Conservation (phyloP, 1,139 yeast species). For the Blastobotrys illinoisensis region DNA sequence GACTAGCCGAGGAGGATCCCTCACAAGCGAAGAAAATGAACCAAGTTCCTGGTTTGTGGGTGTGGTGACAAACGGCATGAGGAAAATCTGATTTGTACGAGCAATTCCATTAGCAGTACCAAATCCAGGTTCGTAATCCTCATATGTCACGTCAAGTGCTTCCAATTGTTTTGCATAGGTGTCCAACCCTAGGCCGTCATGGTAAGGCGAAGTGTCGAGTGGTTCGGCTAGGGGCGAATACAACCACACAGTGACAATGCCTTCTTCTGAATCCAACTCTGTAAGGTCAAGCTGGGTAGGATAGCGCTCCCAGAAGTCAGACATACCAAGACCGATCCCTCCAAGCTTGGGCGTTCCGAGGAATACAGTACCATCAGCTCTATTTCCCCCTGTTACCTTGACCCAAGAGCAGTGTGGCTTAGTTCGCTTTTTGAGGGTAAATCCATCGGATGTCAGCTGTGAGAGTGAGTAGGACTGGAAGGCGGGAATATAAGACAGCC, state of each 20-base stretch:
- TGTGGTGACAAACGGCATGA: neutral
- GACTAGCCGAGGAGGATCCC: neutral
- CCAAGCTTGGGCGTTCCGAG: neutral
- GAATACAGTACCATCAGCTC: neutral
- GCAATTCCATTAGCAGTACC: neutral
- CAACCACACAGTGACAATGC: neutral
- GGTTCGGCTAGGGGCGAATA: neutral
- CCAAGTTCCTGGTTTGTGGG: neutral
- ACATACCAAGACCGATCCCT: neutral
- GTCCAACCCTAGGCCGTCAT: neutral
- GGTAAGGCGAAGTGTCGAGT: neutral
- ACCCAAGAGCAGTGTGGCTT: neutral
- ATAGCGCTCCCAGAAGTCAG: neutral
- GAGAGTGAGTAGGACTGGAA: neutral
- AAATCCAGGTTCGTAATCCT: neutral
- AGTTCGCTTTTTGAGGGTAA: neutral
- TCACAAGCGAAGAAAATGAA: neutral
- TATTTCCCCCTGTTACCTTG: neutral
- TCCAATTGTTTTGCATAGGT: neutral
- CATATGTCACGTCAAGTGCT: neutral
- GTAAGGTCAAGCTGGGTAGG: neutral
- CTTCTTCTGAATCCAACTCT: neutral
- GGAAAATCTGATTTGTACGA: neutral
- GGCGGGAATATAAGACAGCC: neutral
- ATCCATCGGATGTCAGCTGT: neutral